Evolutionary conservation across 2,329 filamentous ascomycete genomes (phyloP).

Genomic region (Chalaropsis ovoidea): DNA sequence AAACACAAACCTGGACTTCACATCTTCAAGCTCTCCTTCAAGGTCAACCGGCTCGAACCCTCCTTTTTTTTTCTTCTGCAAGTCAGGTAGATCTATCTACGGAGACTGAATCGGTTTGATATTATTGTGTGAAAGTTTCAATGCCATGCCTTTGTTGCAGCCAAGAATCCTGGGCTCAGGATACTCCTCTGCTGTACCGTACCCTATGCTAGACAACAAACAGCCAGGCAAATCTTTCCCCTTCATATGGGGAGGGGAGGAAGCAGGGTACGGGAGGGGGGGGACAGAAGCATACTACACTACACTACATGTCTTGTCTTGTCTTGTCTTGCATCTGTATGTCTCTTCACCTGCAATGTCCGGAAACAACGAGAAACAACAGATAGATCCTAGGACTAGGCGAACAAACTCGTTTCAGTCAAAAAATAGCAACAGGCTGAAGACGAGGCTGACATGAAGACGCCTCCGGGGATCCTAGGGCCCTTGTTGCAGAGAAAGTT

Average conservation of each 20-base stretch:
- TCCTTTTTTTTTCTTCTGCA: not conserved
- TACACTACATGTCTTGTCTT: slow-evolving; percentile 1
- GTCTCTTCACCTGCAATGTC: slow-evolving; percentile 2
- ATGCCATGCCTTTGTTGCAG: slow-evolving; percentile 4
- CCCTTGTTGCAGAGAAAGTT: slow-evolving; percentile 3
- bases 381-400: slow-evolving; percentile 8
- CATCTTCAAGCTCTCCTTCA: not conserved
- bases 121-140: slow-evolving; percentile 6
- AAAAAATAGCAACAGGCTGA: slow-evolving; percentile 20
- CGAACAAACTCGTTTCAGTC: slow-evolving; percentile 1
- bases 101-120: not conserved
- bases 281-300: not conserved
- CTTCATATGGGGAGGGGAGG: not conserved
- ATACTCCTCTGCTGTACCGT: not conserved
- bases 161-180: not conserved
- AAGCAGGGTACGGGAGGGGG: not conserved
- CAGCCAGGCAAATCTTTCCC: not conserved
- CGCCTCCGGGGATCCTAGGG: not conserved
- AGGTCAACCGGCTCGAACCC: not conserved
- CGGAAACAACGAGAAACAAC: slow-evolving; percentile 15
- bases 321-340: slow-evolving; percentile 2
- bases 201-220: not conserved
- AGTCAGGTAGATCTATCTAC: not conserved
- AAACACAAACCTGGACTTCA: not conserved
- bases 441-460: slow-evolving; percentile 10